Evolutionary conservation across 768 basidiomycete species (phyloP), one percentile per base, ranked within the genome.

Genomic region (Podaxis mareebaensis): DNA sequence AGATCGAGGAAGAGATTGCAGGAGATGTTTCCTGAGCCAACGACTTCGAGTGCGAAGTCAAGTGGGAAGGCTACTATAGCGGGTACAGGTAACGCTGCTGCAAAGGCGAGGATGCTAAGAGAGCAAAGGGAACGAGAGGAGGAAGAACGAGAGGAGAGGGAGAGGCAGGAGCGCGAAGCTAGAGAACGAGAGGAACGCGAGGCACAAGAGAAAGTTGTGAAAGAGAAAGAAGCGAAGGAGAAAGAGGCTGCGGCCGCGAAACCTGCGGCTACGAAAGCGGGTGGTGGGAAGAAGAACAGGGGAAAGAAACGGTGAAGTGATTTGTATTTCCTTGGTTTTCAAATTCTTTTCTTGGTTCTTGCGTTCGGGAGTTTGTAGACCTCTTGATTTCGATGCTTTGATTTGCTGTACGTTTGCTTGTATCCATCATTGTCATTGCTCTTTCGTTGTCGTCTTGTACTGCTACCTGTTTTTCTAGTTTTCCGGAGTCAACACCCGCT

Each of bases 161-260:
- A 48, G 24, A 44, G 24, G 58, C 26, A 20, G 44, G 46, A 62
- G 33, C 53, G 30, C 6, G 61, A 55, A 44, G 53, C 38, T 17
- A 11, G 15, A 40, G 63, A 64, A 52, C 55, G 24, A 4, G 58
- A 53, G 40, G 58, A 55, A 33, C 58, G 46, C 0, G 58, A 40
- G 46, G 58, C 52, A 2, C 48, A n/a, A 56, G 59, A 60, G 44
- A 65, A 33, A 33, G 53, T 26, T 11, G 30, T 20, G 22, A 69
- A 73, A 53, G 54, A 66, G n/a, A 68, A 66, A 28, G 66, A 62
- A 0, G 68, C 70, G 65, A 65, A 63, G 33, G 65, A 66, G 61
- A 74, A 73, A 53, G 53, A 56, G 48, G 54, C 61, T 20, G 52
- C 57, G 6, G 63, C 30, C 26, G 44, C 44, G 13, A 46, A 30